phyloP scores from a whole-genome alignment of 257 asterid genomes.

The Hygrophila difformis region DNA sequence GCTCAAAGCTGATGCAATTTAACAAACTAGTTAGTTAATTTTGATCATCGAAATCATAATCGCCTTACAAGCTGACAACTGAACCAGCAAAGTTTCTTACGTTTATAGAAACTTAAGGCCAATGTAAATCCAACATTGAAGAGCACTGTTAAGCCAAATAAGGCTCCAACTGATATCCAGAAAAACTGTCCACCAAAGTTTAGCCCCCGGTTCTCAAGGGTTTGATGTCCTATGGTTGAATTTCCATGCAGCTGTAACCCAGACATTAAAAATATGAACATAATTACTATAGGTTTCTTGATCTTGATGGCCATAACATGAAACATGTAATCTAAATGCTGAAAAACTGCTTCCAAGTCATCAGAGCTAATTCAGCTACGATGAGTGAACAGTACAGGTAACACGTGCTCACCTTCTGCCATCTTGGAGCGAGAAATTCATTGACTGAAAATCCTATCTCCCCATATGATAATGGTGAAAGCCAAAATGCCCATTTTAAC shows the following conservation, averaged over 20 bases:
- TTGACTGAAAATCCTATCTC: slow-evolving; percentile 56
- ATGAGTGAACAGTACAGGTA: too few relatives aligned
- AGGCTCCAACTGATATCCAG: slow-evolving; percentile 58
- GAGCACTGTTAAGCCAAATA: slow-evolving; percentile 38
- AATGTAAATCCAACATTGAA: slow-evolving; percentile 43
- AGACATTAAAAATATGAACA: neutral
- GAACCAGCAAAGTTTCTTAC: slow-evolving; percentile 31
- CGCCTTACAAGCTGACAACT: too few relatives aligned
- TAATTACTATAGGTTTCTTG: too few relatives aligned
- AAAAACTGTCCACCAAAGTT: slow-evolving; percentile 30
- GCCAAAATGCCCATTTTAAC: slow-evolving; percentile 70
- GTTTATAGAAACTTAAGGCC: slow-evolving; percentile 45
- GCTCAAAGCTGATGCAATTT: slow-evolving; percentile 55
- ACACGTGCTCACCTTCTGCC: slow-evolving; percentile 58
- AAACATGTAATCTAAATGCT: too few relatives aligned
- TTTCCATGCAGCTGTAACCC: slow-evolving; percentile 25
- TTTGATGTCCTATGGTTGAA: slow-evolving; percentile 40
- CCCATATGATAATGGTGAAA: slow-evolving; percentile 62
- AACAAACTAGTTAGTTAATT: too few relatives aligned
- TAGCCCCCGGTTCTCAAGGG: slow-evolving; percentile 47
- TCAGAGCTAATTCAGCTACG: too few relatives aligned
- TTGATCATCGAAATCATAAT: too few relatives aligned
- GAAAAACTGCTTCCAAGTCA: too few relatives aligned
- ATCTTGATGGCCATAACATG: too few relatives aligned
- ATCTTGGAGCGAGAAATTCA: slow-evolving; percentile 60